Conservation (phyloP, 202 grass and related monocot genomes). For the Hordeum pubiflorum region DNA sequence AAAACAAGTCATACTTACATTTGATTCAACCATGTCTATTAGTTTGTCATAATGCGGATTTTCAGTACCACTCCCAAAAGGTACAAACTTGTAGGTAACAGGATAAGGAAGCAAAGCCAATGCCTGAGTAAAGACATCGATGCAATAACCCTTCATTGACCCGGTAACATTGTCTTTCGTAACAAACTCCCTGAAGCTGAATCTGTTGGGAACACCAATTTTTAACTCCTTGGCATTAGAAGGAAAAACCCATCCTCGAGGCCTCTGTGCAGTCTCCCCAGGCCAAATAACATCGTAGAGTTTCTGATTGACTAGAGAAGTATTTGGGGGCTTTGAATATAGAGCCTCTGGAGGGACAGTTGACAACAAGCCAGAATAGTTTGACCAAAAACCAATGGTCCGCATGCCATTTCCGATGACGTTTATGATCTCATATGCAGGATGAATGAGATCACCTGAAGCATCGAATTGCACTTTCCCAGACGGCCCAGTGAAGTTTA, state of each 20-base stretch:
- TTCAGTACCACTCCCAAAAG: constrained; percentile 59
- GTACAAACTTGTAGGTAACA: constrained; percentile 65
- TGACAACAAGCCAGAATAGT: constrained; percentile 67
- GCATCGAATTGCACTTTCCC: constrained; percentile 58
- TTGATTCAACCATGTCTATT: constrained; percentile 47
- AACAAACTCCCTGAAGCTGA: constrained; percentile 64
- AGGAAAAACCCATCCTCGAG: constrained; percentile 87
- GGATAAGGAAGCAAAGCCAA: constrained; percentile 85
- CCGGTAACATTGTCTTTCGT: constrained; percentile 49
- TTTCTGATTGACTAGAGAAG: constrained; percentile 51
- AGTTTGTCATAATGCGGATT: constrained; percentile 72
- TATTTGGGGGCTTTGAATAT: constrained; percentile 61
- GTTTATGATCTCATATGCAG: constrained; percentile 88
- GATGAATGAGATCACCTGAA: constrained; percentile 53
- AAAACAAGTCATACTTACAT: constrained; percentile 47
- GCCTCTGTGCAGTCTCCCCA: constrained; percentile 57
- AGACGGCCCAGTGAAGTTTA: constrained; percentile 64
- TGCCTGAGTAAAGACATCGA: constrained; percentile 88
- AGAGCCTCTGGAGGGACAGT: constrained; percentile 55
- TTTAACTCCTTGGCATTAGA: constrained; percentile 68
- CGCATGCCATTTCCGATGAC: constrained; percentile 68
- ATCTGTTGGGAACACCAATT: constrained; percentile 77
- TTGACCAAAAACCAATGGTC: constrained; percentile 88
- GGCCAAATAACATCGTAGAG: constrained; percentile 95
- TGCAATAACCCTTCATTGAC: constrained; percentile 75